Percentiles rank a stretch among this genome's conserved stretches.
phyloP scores from a whole-genome alignment of 1,284 basidiomycete genomes.

The Sutorius eximius region DNA sequence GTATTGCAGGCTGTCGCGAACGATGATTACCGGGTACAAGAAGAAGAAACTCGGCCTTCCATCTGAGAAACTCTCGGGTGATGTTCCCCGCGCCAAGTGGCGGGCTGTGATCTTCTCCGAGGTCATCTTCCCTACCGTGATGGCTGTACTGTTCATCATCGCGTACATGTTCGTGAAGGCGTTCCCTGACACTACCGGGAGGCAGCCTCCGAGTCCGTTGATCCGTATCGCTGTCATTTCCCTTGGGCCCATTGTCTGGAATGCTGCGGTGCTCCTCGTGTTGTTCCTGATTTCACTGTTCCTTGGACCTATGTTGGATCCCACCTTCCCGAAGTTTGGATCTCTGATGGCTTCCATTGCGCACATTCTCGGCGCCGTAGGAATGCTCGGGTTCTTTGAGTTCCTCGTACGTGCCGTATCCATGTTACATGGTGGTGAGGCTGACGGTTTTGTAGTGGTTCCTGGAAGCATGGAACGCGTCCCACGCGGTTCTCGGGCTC shows the following conservation, averaged over 20 bases:
- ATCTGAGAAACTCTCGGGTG: constrained; percentile 91
- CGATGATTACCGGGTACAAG: constrained; percentile 97
- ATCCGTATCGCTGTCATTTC: constrained; percentile 93
- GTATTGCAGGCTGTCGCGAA: constrained; percentile 91
- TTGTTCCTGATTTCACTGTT: constrained; percentile 91
- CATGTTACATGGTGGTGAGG: constrained; percentile 2
- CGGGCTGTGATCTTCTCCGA: constrained; percentile 86
- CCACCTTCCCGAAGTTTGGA: constrained; percentile 82
- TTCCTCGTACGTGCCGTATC: constrained; percentile 68
- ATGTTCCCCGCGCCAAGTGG: constrained; percentile 90
- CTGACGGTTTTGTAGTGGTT: constrained; percentile 68
- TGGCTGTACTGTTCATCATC: constrained; percentile 84
- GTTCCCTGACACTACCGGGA: constrained; percentile 72
- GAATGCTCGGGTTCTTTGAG: constrained; percentile 91
- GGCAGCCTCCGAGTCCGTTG: constrained; percentile 69
- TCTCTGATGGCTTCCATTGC: constrained; percentile 88
- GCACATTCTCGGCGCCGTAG: constrained; percentile 77
- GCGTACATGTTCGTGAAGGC: constrained; percentile 91
- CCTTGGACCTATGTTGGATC: constrained; percentile 89
- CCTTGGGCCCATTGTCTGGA: constrained; percentile 94
- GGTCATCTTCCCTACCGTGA: constrained; percentile 79
- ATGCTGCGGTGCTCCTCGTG: constrained; percentile 83
- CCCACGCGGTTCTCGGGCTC: constrained; percentile 88
- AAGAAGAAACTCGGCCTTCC: constrained; percentile 93
- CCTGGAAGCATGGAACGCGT: constrained; percentile 89